phyloP scores from a whole-genome alignment of 2,329 filamentous ascomycete species.

The Penicillium brasilianum region DNA sequence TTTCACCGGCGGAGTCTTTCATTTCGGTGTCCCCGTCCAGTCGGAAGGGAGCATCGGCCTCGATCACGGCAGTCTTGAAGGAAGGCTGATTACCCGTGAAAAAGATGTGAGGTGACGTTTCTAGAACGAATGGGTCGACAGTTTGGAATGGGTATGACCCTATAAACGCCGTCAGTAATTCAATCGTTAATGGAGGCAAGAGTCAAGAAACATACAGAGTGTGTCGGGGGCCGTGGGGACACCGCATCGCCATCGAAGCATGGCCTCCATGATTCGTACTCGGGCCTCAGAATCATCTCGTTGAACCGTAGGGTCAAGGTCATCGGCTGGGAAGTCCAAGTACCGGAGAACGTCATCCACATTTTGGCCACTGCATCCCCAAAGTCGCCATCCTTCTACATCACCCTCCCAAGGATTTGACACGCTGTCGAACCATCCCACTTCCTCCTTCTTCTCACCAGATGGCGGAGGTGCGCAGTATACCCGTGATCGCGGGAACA shows the following conservation, averaged over 20 bases:
- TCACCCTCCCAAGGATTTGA: conserved; percentile 95
- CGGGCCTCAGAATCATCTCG: conserved; percentile 67
- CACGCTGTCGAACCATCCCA: conserved; percentile 82
- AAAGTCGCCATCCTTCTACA: conserved; percentile 84
- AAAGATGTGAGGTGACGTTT: conserved; percentile 85
- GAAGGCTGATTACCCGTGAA: conserved; percentile 84
- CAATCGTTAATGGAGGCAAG: neutral
- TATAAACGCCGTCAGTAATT: conserved; percentile 42
- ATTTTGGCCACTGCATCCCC: conserved; percentile 89
- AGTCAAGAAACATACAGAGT: conserved; percentile 68
- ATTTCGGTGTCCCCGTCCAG: conserved; percentile 44
- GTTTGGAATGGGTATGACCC: conserved; percentile 97
- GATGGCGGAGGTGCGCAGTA: conserved; percentile 58
- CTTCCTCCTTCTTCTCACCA: conserved; percentile 47
- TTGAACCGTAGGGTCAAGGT: conserved; percentile 30
- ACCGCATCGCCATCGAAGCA: conserved; percentile 87
- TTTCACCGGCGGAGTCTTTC: conserved; percentile 48
- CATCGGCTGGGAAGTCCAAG: conserved; percentile 59
- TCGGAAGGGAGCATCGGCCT: conserved; percentile 50
- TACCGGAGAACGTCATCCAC: conserved; percentile 95
- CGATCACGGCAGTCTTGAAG: conserved; percentile 74
- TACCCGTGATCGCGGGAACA: conserved; percentile 77
- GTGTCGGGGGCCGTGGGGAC: conserved; percentile 97
- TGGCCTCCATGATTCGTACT: conserved; percentile 89
- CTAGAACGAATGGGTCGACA: conserved; percentile 86